Evolutionary conservation across 495 filamentous ascomycete species (phyloP).

Genomic region (Daldinia bambusicola): DNA sequence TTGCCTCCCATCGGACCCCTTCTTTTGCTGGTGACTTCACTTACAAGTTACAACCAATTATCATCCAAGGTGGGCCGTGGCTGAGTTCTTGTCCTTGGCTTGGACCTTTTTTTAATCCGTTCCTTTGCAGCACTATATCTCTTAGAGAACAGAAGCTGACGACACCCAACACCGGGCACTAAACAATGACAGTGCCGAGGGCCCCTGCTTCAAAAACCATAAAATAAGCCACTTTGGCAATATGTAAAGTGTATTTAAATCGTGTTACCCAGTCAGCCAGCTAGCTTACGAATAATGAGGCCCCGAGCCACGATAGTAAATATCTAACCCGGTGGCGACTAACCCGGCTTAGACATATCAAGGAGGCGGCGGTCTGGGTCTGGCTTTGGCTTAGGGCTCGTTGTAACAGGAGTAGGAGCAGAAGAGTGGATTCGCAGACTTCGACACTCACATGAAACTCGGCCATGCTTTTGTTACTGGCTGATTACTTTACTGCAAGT

Average conservation of each 20-base stretch:
- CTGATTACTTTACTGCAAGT: too few relatives aligned
- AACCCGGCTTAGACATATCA: neutral
- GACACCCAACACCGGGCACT: neutral
- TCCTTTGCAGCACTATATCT: neutral
- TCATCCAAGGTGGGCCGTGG: slow-evolving; percentile 15
- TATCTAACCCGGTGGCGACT: neutral
- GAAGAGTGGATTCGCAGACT: neutral
- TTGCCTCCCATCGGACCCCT: slow-evolving; percentile 21
- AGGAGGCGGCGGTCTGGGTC: neutral
- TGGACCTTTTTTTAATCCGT: neutral
- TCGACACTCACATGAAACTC: slow-evolving; percentile 20
- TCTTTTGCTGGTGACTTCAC: slow-evolving; percentile 16
- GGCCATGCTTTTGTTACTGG: neutral
- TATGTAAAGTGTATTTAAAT: neutral
- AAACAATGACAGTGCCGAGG: slow-evolving; percentile 4
- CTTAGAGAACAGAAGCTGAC: slow-evolving; percentile 1
- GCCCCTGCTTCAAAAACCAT: neutral
- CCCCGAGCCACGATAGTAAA: slow-evolving; percentile 22
- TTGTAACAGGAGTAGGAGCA: too few relatives aligned
- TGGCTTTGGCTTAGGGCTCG: neutral
- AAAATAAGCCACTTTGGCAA: neutral
- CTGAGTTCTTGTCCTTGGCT: slow-evolving; percentile 32
- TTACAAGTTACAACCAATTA: slow-evolving; percentile 17
- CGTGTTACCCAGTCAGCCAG: neutral
- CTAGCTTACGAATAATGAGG: slow-evolving; percentile 29